Evolutionary conservation across 441 rosid species (phyloP), one percentile per base, ranked within the genome.

Genomic region (Raphanus hybrid): DNA sequence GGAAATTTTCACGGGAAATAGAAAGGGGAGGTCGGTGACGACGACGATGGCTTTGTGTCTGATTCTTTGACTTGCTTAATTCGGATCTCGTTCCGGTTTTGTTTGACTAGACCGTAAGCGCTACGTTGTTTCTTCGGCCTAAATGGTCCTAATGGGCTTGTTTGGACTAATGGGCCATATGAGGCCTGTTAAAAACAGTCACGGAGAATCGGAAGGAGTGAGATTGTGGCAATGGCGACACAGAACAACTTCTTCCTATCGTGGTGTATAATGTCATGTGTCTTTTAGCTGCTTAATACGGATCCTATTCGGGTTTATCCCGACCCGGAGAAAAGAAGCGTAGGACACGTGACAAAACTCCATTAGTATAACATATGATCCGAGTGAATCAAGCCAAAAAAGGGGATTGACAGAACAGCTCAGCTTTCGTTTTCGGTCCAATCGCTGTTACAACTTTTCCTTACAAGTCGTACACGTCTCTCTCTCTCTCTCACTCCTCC

Each of bases 391-490:
- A 59, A 32, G 67, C 73, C 73, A 60, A 59, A 75, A 23, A 4
- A 12, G 3, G 3, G 12, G 78, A 75, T 67, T 1, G 58, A 62
- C 23, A 14, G 54, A 64, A 11, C 70, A 70, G 69, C 65, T 70
- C 67, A 70, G 75, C 75, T 71, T 64, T 64, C 54, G 54, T 20
- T 45, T 57, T 71, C 67, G 18, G 41, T 41, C 70, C 14, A 37
- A 35, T 58, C 78, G 10, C 18, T 45, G 8, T 26, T 27, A 14
- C 26, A 26, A 14, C 70, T 11, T 11, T 29, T 39, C 2, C 15
- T 11, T 18, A 6, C 14, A 52, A 71, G 69, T 11, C 77, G 81
- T 78, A 60, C 73, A 78, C 81, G 81, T 78, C 58, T 78, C 77
- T 60, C 76, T 70, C 68, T 4, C 80, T 41, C 58, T 1, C 58